These are phyloP conservation scores for Dunaliella primolecta DNA, from an alignment of 139 green algal species.

Conservation along the genomic window DNA sequence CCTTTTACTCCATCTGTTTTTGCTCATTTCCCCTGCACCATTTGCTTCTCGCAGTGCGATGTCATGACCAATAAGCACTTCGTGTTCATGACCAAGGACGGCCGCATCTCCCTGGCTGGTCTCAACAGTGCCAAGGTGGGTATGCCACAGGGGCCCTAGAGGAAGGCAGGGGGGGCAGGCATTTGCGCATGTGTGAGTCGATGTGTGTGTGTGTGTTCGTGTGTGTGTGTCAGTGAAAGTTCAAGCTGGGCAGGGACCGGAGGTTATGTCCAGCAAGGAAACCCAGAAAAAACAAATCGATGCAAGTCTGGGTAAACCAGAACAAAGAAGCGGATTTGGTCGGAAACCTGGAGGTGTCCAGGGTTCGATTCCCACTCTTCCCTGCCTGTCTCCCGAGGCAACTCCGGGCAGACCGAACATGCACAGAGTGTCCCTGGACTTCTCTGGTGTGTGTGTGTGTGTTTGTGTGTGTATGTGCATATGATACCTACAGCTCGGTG, in stretches of 20 bases:
- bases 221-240: background rate
- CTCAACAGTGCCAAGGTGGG: constrained; percentile 78
- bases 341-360: too few species aligned
- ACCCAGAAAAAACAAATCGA: background rate
- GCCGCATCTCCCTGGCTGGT: constrained; percentile 93
- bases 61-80: constrained; percentile 94
- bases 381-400: too few species aligned
- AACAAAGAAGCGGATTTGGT: too few species aligned
- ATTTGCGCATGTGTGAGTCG: background rate
- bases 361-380: too few species aligned
- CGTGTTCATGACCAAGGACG: constrained; percentile 97
- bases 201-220: background rate
- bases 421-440: too few species aligned
- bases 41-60: constrained; percentile 39
- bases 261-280: background rate
- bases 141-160: background rate
- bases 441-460: background rate
- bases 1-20: too few species aligned
- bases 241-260: background rate
- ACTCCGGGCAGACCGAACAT: too few species aligned
- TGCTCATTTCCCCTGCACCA: too few species aligned
- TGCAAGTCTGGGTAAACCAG: background rate
- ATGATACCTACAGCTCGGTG: too few species aligned
- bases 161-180: background rate
- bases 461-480: background rate